Evolutionary conservation across 106 monocot species (phyloP), one percentile per base, ranked within the genome.

Genomic region (Dioscorea zingiberensis): DNA sequence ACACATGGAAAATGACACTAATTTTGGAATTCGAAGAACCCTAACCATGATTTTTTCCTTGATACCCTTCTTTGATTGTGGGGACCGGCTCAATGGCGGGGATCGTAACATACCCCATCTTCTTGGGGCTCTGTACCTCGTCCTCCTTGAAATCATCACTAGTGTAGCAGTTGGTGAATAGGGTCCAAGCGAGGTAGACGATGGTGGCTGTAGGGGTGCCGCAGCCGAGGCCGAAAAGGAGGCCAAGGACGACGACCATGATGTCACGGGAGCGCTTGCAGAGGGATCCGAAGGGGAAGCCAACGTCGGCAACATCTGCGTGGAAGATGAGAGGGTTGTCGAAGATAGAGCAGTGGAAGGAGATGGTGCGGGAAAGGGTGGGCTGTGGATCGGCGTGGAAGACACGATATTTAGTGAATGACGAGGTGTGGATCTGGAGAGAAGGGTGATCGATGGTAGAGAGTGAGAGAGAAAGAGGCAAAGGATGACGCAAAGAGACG

Each of bases 161-260:
- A 21, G 54, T 72, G 62, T 75, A 25, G 48, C 69, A n/a, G n/a
- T n/a, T n/a, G n/a, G n/a, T n/a, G n/a, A n/a, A n/a, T n/a, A n/a
- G n/a, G n/a, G n/a, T n/a, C n/a, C n/a, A n/a, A n/a, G n/a, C n/a
- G n/a, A n/a, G n/a, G n/a, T n/a, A n/a, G n/a, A n/a, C n/a, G n/a
- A 81, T 80, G 21, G 84, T 74, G 55, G 80, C 87, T 58, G 81
- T 80, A 68, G 84, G 76, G 55, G 87, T 80, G 10, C 87, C 87
- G 56, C 87, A 88, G 10, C 84, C 87, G 74, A 84, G 74, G 54
- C 87, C 87, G 58, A 87, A 83, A 38, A 87, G 83, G 44, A 87
- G 83, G 24, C 83, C 83, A 22, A 76, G 74, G 27, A 81, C 84
- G 57, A 88, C 87, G 27, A 81, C 74, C 49, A 88, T 83, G 71